These are phyloP conservation scores for Cokeromyces recurvatus DNA, from an alignment of 371 early-diverging fungal species.

Conservation along the genomic window DNA sequence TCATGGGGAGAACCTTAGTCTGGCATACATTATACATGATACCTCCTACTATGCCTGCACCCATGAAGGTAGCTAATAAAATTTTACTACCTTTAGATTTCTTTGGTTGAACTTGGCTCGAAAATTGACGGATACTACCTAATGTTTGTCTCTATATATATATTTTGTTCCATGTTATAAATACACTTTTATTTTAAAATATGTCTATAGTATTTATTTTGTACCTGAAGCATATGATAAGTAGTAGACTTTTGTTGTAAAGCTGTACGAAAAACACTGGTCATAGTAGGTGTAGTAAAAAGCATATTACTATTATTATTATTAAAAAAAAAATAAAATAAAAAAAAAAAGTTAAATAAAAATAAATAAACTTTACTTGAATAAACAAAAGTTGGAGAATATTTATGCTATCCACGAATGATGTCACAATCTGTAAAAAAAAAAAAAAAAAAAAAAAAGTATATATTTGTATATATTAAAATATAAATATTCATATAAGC, in stretches of 20 bases:
- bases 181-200: no score
- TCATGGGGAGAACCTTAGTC: slow-evolving; percentile 19
- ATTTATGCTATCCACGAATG: no score
- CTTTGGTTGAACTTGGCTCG: slow-evolving; percentile 9
- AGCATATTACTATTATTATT: no score
- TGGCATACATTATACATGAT: slow-evolving; percentile 34
- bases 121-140: slow-evolving; percentile 18
- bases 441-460: no score
- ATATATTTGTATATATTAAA: no score
- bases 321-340: no score
- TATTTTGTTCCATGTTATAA: no score
- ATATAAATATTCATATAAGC: no score
- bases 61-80: slow-evolving; percentile 29
- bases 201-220: not conserved
- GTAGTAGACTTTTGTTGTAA: not conserved
- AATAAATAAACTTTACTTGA: no score
- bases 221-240: slow-evolving; percentile 1
- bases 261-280: slow-evolving; percentile 22
- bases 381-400: no score
- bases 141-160: slow-evolving; percentile 1
- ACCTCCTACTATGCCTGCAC: slow-evolving; percentile 39
- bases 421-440: no score
- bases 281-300: slow-evolving; percentile 20
- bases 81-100: slow-evolving; percentile 26
- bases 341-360: no score